Percentiles rank a stretch among this genome's conserved stretches.
Evolutionary conservation across 1,139 yeast species (phyloP).

Genomic region (Hanseniaspora sp.): DNA sequence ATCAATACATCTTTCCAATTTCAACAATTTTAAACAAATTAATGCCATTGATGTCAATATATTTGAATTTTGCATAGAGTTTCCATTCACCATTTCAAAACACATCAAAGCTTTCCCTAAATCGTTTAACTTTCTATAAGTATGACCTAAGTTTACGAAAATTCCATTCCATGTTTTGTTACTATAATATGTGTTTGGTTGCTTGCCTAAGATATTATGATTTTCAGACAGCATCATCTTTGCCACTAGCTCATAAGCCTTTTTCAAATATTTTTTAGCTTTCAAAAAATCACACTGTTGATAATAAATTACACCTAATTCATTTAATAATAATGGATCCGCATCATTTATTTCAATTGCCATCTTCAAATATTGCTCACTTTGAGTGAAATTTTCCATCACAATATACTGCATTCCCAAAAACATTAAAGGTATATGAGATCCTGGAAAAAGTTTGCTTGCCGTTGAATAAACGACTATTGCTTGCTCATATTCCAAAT

Average conservation of each 20-base stretch:
- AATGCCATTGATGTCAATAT: conserved; percentile 77
- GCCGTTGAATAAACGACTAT: conserved; percentile 95
- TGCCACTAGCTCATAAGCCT: conserved; percentile 58
- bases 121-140: conserved; percentile 58
- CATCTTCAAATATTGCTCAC: conserved; percentile 74
- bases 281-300: conserved; percentile 56
- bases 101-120: conserved; percentile 59
- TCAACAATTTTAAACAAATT: conserved; percentile 60
- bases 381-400: conserved; percentile 68
- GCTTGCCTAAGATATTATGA: conserved; percentile 39
- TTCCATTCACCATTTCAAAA: conserved; percentile 63
- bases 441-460: conserved; percentile 84
- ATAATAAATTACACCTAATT: conserved; percentile 79
- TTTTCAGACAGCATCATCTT: neutral
- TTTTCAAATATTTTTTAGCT: conserved; percentile 62
- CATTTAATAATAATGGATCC: conserved; percentile 83
- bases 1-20: conserved; percentile 57
- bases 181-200: conserved; percentile 38
- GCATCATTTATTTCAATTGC: conserved; percentile 67
- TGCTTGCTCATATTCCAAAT: conserved; percentile 98
- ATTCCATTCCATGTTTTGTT: conserved; percentile 71
- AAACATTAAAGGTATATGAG: conserved; percentile 80
- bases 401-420: conserved; percentile 94
- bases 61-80: conserved; percentile 63
- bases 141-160: conserved; percentile 84